Base-by-base conservation (phyloP, 306 rosid genomes). In the Dryas octopetala region DNA sequence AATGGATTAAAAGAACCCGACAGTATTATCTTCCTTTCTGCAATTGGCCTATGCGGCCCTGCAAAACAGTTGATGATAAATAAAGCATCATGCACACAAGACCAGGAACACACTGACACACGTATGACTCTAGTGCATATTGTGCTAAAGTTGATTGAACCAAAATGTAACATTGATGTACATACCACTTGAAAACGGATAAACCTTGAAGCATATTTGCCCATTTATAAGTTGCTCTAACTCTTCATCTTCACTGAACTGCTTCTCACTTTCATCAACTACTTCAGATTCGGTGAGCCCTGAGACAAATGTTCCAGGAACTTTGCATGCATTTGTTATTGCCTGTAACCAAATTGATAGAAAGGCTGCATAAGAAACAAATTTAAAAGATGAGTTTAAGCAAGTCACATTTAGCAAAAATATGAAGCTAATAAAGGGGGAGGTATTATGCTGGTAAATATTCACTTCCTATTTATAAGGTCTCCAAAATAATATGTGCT, bases 1-100 rank as follows among this genome's bases (percentile, higher is more conserved):
- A 94, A 84, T 4, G 98, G 97, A 87, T 91, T 85, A 81, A 94
- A 94, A 82, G 98, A 91, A 74, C 97, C 98, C 41, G 98, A 72
- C 23, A 94, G 76, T 79, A 94, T 88, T 58, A 94, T 68, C 84
- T 84, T 94, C 82, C 96, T 88, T 64, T 94, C 93, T 44, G 84
- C 84, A 61, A 47, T 65, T n/a, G 88, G 73, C 28, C 15, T 51
- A 62, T 79, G 45, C 45, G 62, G 72, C 68, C 79, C 93, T 88
- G 86, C 84, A 84, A 66, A 40, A 77, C 15, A 38, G 55, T 62
- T 23, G 7, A 26, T 54, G n/a, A 60, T 32, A 7, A 74, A 60
- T 10, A 28, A 40, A 4, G 54, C 6, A 68, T 74, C 6, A 62
- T 48, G 44, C 41, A 47, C 32, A 60, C 2, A 19, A 1, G 26